Conservation (phyloP, 2,329 filamentous ascomycete species). For the Fonsecaea multimorphosa region DNA sequence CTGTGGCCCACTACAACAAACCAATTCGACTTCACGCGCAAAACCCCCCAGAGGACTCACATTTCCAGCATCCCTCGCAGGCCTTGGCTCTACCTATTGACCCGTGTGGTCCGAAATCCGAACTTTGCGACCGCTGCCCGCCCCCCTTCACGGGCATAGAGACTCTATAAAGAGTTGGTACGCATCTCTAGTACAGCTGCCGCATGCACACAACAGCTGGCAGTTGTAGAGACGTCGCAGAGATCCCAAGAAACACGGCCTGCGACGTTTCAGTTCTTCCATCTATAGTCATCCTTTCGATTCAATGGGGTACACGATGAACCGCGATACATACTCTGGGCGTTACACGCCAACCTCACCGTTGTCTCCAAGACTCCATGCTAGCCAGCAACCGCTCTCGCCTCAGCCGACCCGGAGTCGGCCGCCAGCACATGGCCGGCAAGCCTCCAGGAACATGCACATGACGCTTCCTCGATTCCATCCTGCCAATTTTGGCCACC, state of each 20-base stretch:
- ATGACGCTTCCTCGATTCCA: constrained; percentile 55
- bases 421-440: constrained; percentile 43
- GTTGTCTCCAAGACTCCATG: constrained; percentile 35
- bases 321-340: constrained; percentile 29
- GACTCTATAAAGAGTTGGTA: background rate
- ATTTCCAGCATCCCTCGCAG: background rate
- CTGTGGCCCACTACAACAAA: background rate
- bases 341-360: constrained; percentile 41
- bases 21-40: background rate
- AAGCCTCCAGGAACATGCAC: constrained; percentile 47
- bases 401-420: constrained; percentile 46
- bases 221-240: constrained; percentile 18
- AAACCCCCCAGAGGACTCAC: background rate
- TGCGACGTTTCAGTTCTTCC: constrained; percentile 16
- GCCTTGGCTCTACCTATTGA: background rate
- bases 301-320: constrained; percentile 28
- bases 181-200: constrained; percentile 19
- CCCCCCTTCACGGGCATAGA: background rate
- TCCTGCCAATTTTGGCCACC: constrained; percentile 51
- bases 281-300: background rate
- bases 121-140: background rate
- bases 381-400: constrained; percentile 40
- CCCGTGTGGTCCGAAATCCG: background rate
- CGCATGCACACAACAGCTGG: constrained; percentile 29
- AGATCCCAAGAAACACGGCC: constrained; percentile 12